phyloP scores from a whole-genome alignment of 2,329 filamentous ascomycete species.

The Cytospora leucostoma region DNA sequence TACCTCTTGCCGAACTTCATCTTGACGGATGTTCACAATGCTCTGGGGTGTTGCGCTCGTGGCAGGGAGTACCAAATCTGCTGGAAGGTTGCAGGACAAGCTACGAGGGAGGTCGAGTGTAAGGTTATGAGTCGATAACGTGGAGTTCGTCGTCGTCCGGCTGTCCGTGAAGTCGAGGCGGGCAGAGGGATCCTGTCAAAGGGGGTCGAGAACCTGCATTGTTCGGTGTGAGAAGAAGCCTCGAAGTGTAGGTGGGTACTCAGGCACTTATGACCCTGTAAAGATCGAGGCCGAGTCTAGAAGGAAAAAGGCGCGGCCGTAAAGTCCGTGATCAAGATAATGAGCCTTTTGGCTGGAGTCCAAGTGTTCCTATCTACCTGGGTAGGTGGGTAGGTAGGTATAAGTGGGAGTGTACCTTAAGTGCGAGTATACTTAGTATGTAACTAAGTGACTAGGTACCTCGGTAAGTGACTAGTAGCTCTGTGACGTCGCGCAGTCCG shows the following conservation, averaged over 20 bases:
- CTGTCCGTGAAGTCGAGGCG: slow-evolving; percentile 13
- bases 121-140: neutral
- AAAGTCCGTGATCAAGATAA: neutral
- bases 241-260: slow-evolving; percentile 18
- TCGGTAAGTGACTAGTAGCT: neutral
- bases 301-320: neutral
- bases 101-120: neutral
- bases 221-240: slow-evolving; percentile 27
- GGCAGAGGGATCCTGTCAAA: slow-evolving; percentile 8
- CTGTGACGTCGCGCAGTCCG: neutral
- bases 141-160: neutral
- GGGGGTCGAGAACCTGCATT: slow-evolving; percentile 27
- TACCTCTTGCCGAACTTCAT: slow-evolving; percentile 45
- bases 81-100: neutral
- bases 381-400: too few species aligned
- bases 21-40: neutral
- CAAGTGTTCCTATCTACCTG: neutral
- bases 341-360: neutral
- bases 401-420: neutral
- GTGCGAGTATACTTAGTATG: too few species aligned
- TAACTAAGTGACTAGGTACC: too few species aligned
- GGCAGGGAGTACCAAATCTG: neutral
- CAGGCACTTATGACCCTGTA: slow-evolving; percentile 23
- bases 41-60: neutral
- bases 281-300: neutral